These are phyloP conservation scores for Geum urbanum DNA, from an alignment of 306 rosid species.

Conservation along the genomic window DNA sequence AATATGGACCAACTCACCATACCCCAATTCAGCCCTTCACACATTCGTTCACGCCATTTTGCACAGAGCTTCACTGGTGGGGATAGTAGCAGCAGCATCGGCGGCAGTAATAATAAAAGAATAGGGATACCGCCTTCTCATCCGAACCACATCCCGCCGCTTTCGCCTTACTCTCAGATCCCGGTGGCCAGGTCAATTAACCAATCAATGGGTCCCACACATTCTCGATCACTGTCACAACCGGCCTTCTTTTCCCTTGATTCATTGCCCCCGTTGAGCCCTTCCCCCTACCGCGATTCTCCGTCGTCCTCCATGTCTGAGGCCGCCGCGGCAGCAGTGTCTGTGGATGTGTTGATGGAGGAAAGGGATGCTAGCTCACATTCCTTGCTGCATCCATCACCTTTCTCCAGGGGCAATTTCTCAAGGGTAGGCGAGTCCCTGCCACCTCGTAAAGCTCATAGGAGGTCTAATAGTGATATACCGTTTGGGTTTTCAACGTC, in stretches of 20 bases:
- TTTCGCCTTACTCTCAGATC: slow-evolving; percentile 93
- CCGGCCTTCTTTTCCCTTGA: slow-evolving; percentile 72
- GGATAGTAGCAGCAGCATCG: slow-evolving; percentile 11
- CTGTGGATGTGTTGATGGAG: slow-evolving; percentile 82
- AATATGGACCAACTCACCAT: slow-evolving; percentile 58
- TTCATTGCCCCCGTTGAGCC: slow-evolving; percentile 80
- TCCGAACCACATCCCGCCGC: slow-evolving; percentile 84
- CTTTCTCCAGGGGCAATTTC: slow-evolving; percentile 41
- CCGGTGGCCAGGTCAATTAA: slow-evolving; percentile 52
- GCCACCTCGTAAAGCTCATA: slow-evolving; percentile 80
- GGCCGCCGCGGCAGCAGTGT: no score
- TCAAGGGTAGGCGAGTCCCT: slow-evolving; percentile 41
- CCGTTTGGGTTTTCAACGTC: slow-evolving; percentile 72
- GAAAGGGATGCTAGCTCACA: slow-evolving; percentile 66
- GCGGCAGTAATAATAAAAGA: slow-evolving; percentile 24
- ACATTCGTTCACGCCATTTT: slow-evolving; percentile 58
- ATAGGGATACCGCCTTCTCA: slow-evolving; percentile 82
- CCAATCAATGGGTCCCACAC: slow-evolving; percentile 50
- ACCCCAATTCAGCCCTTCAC: slow-evolving; percentile 54
- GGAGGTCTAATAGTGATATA: slow-evolving; percentile 86
- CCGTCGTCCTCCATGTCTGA: slow-evolving; percentile 55
- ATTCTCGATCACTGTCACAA: slow-evolving; percentile 86
- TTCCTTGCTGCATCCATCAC: slow-evolving; percentile 62
- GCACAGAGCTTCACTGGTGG: slow-evolving; percentile 37
- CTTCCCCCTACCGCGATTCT: slow-evolving; percentile 69